phyloP scores from a whole-genome alignment of 2,329 filamentous ascomycete species.

The Thyridium curvatum region DNA sequence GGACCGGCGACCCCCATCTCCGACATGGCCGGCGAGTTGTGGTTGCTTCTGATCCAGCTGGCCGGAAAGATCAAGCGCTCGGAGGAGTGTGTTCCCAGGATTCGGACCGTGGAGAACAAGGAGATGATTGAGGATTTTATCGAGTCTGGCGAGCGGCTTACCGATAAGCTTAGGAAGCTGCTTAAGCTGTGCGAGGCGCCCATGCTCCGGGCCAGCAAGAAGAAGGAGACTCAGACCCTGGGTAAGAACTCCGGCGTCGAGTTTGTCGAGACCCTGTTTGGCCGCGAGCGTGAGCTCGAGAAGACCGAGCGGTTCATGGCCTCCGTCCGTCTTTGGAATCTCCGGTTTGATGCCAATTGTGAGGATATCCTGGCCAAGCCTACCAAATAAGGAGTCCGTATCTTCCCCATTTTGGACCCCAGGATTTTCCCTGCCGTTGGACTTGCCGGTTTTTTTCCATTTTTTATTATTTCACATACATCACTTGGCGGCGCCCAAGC shows the following conservation, averaged over 20 bases:
- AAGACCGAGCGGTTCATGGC: constrained; percentile 92
- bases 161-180: constrained; percentile 75
- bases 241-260: constrained; percentile 90
- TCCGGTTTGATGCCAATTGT: constrained; percentile 94
- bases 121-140: constrained; percentile 89
- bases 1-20: constrained; percentile 77
- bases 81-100: constrained; percentile 67
- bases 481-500: background rate
- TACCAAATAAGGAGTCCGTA: constrained; percentile 40
- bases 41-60: constrained; percentile 90
- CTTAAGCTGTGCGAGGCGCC: constrained; percentile 88
- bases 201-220: constrained; percentile 84
- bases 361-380: constrained; percentile 73
- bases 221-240: constrained; percentile 63
- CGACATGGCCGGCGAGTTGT: constrained; percentile 89
- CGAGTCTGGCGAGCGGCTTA: constrained; percentile 79
- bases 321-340: constrained; percentile 78
- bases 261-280: constrained; percentile 95
- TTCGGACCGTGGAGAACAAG: constrained; percentile 65
- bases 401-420: background rate
- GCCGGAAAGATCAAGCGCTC: constrained; percentile 90
- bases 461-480: background rate
- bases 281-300: constrained; percentile 81
- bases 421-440: constrained; percentile 1
- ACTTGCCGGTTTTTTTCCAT: background rate